These are phyloP conservation scores for Sonneratia caseolaris DNA, from an alignment of 345 rosid genomes.

Conservation along the genomic window DNA sequence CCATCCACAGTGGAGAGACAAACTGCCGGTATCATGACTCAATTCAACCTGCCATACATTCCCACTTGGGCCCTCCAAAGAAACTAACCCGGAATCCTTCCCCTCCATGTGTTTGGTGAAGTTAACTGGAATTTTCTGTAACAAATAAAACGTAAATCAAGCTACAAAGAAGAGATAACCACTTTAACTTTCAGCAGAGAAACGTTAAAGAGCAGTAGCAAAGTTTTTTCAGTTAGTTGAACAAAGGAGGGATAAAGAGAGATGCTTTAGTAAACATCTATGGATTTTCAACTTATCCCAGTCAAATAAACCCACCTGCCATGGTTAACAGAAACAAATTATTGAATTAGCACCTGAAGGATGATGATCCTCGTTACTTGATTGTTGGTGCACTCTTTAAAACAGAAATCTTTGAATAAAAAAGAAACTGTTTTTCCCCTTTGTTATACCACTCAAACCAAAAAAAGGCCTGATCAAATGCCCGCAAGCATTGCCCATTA, in stretches of 20 bases:
- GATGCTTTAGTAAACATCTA: background rate
- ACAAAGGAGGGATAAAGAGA: background rate
- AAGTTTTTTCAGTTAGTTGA: background rate
- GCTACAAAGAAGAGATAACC: background rate
- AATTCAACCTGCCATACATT: slow-evolving; percentile 34
- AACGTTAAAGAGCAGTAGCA: background rate
- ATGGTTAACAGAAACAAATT: background rate
- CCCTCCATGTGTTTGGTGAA: slow-evolving; percentile 35
- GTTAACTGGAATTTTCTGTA: slow-evolving; percentile 38
- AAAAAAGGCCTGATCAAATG: background rate
- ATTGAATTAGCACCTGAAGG: background rate
- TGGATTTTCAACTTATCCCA: background rate
- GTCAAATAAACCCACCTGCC: background rate
- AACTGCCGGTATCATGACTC: slow-evolving; percentile 18
- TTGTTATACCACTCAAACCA: too few species aligned
- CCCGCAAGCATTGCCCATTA: background rate
- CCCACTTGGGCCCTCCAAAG: slow-evolving; percentile 48
- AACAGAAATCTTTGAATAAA: background rate
- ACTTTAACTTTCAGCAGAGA: background rate
- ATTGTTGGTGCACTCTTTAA: background rate
- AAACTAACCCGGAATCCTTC: slow-evolving; percentile 25
- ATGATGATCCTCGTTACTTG: background rate
- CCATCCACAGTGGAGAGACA: slow-evolving; percentile 41
- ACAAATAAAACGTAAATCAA: slow-evolving; percentile 4
- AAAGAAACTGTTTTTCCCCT: background rate